These are phyloP conservation scores for Verticillium albo-atrum DNA, from an alignment of 2,329 filamentous ascomycete genomes.

Conservation along the genomic window DNA sequence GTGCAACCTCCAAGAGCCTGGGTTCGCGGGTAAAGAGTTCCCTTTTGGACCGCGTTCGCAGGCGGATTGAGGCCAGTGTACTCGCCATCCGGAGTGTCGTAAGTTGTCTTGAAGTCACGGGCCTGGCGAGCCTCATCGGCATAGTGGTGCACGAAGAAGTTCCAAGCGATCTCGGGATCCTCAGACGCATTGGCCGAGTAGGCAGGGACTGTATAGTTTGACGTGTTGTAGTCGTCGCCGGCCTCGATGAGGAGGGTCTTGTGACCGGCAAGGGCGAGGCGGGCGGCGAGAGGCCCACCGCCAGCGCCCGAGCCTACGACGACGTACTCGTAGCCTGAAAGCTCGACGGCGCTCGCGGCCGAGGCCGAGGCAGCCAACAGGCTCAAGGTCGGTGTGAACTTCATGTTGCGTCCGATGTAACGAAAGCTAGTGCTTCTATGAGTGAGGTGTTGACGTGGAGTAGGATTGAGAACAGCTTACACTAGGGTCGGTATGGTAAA, in stretches of 20 bases:
- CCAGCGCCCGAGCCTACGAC: conserved; percentile 58
- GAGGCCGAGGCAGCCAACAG: conserved; percentile 14
- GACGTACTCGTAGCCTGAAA: conserved; percentile 53
- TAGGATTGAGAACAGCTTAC: not conserved
- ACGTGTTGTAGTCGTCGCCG: conserved; percentile 44
- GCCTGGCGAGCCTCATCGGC: conserved; percentile 46
- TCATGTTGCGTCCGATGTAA: conserved; percentile 3
- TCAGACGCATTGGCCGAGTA: conserved; percentile 50
- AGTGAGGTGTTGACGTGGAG: not conserved
- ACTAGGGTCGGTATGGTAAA: not conserved
- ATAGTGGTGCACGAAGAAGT: conserved; percentile 62
- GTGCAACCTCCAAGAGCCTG: conserved; percentile 54
- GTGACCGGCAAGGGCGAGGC: conserved; percentile 55
- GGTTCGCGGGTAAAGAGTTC: conserved; percentile 54
- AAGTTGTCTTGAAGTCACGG: conserved; percentile 55
- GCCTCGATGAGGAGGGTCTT: conserved; percentile 58
- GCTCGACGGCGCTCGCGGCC: conserved; percentile 15
- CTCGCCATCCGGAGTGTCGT: conserved; percentile 42
- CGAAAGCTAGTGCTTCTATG: not conserved
- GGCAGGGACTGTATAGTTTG: conserved; percentile 45
- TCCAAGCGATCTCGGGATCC: conserved; percentile 53
- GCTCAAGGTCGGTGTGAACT: conserved; percentile 6
- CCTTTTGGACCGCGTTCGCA: conserved; percentile 42
- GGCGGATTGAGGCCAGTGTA: conserved; percentile 53
- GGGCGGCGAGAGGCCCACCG: conserved; percentile 53